These are phyloP conservation scores for Meyerozyma carpophila DNA, from an alignment of 1,139 yeast genomes.

Conservation along the genomic window DNA sequence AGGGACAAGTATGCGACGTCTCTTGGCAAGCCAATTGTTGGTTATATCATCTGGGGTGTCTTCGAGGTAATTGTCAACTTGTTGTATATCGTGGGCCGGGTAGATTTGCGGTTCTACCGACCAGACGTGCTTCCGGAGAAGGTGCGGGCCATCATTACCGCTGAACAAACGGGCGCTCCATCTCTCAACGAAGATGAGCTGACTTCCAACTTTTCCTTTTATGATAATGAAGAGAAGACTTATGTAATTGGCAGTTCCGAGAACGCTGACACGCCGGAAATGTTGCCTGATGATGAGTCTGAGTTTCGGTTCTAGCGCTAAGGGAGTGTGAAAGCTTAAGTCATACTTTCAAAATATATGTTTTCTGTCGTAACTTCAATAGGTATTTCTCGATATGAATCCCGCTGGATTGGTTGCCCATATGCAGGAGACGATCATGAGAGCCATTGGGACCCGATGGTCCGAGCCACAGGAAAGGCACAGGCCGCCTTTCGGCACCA, in stretches of 20 bases:
- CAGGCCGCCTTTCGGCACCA: too few species aligned
- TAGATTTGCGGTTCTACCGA: constrained; percentile 73
- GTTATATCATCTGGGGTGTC: constrained; percentile 66
- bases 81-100: constrained; percentile 54
- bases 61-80: constrained; percentile 54
- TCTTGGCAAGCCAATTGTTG: constrained; percentile 41
- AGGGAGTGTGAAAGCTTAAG: too few species aligned
- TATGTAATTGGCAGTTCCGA: not conserved
- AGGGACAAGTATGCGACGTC: constrained; percentile 5
- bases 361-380: too few species aligned
- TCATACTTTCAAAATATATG: too few species aligned
- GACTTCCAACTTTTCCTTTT: too few species aligned
- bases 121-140: constrained; percentile 52
- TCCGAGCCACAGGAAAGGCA: too few species aligned
- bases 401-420: too few species aligned
- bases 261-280: not conserved
- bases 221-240: not conserved
- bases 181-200: constrained; percentile 19
- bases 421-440: too few species aligned
- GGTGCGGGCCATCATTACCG: constrained; percentile 38
- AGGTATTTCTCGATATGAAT: too few species aligned
- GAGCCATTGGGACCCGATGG: too few species aligned
- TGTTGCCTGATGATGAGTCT: constrained; percentile 9
- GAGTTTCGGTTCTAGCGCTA: constrained; percentile 18
- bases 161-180: constrained; percentile 32